Base-by-base conservation (phyloP, 2,329 filamentous ascomycete species). In the Daldinia sp. region DNA sequence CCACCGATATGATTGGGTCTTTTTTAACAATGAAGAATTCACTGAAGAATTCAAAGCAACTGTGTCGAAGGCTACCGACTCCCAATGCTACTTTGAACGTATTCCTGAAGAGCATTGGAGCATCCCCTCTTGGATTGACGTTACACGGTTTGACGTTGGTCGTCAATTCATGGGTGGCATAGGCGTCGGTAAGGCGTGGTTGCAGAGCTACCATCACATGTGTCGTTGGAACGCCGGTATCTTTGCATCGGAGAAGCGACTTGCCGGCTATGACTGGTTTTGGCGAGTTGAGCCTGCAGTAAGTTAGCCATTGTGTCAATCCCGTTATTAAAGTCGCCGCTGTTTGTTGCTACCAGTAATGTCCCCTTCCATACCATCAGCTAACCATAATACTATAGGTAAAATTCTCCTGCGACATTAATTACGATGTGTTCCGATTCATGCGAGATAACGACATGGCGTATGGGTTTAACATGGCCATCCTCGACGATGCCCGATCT, bases 401-500 rank as follows among this genome's bases (percentile, higher is more conserved):
- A 5, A 81, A 86, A 50, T 87, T 87, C 71, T 83, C 82, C 64
- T 87, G 86, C 67, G 79, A 87, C 68, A 87, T 97, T 69, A 89
- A 93, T 77, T 96, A 97, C 76, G 93, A 97, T 76, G 88, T 96
- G 33, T 97, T 97, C 82, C 88, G 89, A 53, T 94, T 90, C 82
- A 95, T 97, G 92, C 85, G 89, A 70, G 93, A 97, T 75, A 89
- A 93, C 78, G 90, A 93, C 77, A 92, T 95, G 77, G 92, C 89
- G 10, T 96, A 96, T 76, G 93, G 87, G 12, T 88, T 88, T 76
- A 88, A 85, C 66, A 84, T 85, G 75, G 82, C 82, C 26, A 81
- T 83, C 46, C 76, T 85, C 30, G 82, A 84, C 61, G 80, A 84
- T 59, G 80, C 80, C 5, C 79, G 80, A 33, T 78, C 82, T 10